phyloP scores from a whole-genome alignment of 2,329 filamentous ascomycete species.

The Helicocarpus griseus region DNA sequence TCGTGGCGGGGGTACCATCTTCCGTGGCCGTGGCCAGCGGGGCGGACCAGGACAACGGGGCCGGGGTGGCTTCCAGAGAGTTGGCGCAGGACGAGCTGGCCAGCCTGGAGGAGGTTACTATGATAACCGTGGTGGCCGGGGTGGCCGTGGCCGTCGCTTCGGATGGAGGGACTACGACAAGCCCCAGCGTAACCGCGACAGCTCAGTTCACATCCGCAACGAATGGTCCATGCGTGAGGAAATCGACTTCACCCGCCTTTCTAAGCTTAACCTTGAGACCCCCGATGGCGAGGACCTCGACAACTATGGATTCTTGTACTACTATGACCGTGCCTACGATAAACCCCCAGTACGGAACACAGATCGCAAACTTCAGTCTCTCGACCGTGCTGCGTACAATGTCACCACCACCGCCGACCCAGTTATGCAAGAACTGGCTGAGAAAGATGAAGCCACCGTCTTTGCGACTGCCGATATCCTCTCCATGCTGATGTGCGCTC shows the following conservation, averaged over 20 bases:
- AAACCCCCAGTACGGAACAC: conserved; percentile 83
- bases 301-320: conserved; percentile 93
- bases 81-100: conserved; percentile 55
- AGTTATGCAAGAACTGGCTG: conserved; percentile 90
- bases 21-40: conserved; percentile 66
- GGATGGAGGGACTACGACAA: conserved; percentile 99
- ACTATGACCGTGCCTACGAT: conserved; percentile 94
- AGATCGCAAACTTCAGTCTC: conserved; percentile 75
- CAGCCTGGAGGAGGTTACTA: conserved; percentile 57
- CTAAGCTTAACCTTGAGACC: conserved; percentile 90
- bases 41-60: conserved; percentile 66
- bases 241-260: conserved; percentile 93
- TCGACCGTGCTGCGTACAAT: conserved; percentile 95
- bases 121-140: conserved; percentile 59
- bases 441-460: conserved; percentile 91
- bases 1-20: conserved; percentile 80
- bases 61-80: conserved; percentile 63
- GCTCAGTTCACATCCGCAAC: conserved; percentile 89
- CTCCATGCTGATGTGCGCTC: conserved; percentile 98
- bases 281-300: conserved; percentile 93
- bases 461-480: conserved; percentile 96
- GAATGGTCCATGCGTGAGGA: conserved; percentile 96
- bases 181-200: conserved; percentile 89
- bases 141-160: conserved; percentile 71
- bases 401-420: conserved; percentile 95